Evolutionary conservation across 2,329 filamentous ascomycete species (phyloP), one percentile per base, ranked within the genome.

Genomic region (Trichoderma asperellum): DNA sequence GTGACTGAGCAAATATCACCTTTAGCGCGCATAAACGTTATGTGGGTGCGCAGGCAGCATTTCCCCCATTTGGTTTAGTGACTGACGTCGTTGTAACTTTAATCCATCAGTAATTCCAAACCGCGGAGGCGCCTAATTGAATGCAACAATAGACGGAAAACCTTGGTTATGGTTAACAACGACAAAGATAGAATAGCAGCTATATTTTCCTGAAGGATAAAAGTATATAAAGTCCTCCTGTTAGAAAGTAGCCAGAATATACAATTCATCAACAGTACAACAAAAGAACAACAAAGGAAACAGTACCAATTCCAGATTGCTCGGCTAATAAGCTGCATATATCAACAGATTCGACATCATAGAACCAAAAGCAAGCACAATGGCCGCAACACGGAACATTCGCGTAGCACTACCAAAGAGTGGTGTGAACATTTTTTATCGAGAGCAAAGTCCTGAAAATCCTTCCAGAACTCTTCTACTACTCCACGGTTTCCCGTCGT

Each of bases 401-500:
- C 63, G 53, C 4, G 35, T 66, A 2, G 7, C 37, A 34, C n/a
- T 66, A 27, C 63, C 63, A 21, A 58, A 66, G 29, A 58, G 63
- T 35, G 63, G 63, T 37, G 63, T 66, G 8, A 49, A 66, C 27
- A 18, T 66, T 2, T 66, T 66, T n/a, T 66, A 66, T 58, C 63
- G 63, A 11, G 63, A 66, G 5, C 52, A 66, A 29, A 47, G 63
- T 49, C 63, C 63, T 40, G 29, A 52, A 16, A 12, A 58, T 4
- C 37, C 53, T 8, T 66, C 63, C 10, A 66, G 43, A n/a, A 66
- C 63, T 5, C 29, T 66, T 27, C 37, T 66, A 7, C 63, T 66
- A 11, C 53, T 66, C 21, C 63, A 66, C 27, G 63, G 63, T n/a
- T 66, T 66, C 63, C 63, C 63, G n/a, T 58, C 63, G 0, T 66